Evolutionary conservation across 768 basidiomycete genomes (phyloP).

Genomic region (Chiua virens): DNA sequence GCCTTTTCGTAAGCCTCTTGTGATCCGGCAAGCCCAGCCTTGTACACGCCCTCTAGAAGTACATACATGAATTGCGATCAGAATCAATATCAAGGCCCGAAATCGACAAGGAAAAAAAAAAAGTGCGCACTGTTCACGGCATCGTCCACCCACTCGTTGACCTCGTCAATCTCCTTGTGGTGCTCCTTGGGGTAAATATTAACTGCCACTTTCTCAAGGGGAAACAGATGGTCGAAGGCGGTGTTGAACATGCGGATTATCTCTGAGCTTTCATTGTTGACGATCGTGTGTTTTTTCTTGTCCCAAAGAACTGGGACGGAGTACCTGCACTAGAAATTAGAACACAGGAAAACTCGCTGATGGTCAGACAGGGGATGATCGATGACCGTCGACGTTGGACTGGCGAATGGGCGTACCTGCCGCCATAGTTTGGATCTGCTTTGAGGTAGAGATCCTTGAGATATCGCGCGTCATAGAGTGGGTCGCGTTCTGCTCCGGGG

Average conservation of each 20-base stretch:
- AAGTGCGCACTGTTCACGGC: slow-evolving; percentile 72
- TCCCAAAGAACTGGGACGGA: slow-evolving; percentile 94
- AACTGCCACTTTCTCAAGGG: slow-evolving; percentile 59
- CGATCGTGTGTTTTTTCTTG: slow-evolving; percentile 81
- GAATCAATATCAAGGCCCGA: not conserved
- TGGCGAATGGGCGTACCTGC: slow-evolving; percentile 54
- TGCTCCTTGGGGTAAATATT: slow-evolving; percentile 80
- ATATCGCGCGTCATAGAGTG: slow-evolving; percentile 66
- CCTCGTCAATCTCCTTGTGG: slow-evolving; percentile 71
- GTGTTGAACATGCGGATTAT: slow-evolving; percentile 94
- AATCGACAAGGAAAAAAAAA: slow-evolving; percentile 1
- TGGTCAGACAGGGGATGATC: slow-evolving; percentile 18
- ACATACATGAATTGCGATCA: not conserved
- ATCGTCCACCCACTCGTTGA: slow-evolving; percentile 87
- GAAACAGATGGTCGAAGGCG: slow-evolving; percentile 73
- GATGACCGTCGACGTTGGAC: not conserved
- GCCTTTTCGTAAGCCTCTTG: slow-evolving; percentile 81
- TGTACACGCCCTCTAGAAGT: slow-evolving; percentile 88
- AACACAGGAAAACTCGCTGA: too few species aligned
- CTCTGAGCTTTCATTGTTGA: slow-evolving; percentile 95
- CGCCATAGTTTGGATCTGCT: slow-evolving; percentile 67
- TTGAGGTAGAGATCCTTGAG: slow-evolving; percentile 85
- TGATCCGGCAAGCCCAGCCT: slow-evolving; percentile 79
- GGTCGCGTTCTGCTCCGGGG: slow-evolving; percentile 76
- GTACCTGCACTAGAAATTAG: too few species aligned